These are phyloP conservation scores for Clausena lansium DNA, from an alignment of 345 rosid genomes.

Conservation along the genomic window DNA sequence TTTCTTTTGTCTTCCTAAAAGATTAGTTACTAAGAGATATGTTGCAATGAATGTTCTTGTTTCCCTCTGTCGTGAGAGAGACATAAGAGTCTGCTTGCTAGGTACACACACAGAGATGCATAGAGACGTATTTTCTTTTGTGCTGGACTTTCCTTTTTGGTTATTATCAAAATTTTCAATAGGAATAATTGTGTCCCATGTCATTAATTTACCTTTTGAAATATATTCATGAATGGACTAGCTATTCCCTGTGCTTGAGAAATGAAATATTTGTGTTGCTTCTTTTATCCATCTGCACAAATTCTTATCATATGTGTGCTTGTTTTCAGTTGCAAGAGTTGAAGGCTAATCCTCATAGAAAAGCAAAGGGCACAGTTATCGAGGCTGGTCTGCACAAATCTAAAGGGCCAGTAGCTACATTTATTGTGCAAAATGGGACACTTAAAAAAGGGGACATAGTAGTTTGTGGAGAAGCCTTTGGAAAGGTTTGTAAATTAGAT, in stretches of 20 bases:
- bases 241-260: not conserved
- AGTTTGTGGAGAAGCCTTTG: conserved; percentile 95
- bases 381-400: conserved; percentile 96
- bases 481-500: conserved; percentile 63
- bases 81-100: not conserved
- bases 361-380: conserved; percentile 90
- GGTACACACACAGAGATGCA: not conserved
- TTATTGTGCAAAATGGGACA: conserved; percentile 95
- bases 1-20: not conserved
- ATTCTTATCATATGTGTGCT: conserved; percentile 30
- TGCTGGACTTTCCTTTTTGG: not conserved
- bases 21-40: not conserved
- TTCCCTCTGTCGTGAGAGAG: not conserved
- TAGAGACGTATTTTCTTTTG: not conserved
- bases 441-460: conserved; percentile 85
- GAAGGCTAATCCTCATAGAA: conserved; percentile 96
- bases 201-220: not conserved
- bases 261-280: conserved; percentile 2
- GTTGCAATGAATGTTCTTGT: not conserved
- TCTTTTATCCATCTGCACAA: conserved; percentile 14
- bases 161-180: not conserved
- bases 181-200: not conserved
- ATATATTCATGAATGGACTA: not conserved
- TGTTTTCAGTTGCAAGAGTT: conserved; percentile 86
- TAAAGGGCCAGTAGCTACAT: conserved; percentile 86